phyloP scores from a whole-genome alignment of 345 rosid species.

The Sisymbrium altissimum region DNA sequence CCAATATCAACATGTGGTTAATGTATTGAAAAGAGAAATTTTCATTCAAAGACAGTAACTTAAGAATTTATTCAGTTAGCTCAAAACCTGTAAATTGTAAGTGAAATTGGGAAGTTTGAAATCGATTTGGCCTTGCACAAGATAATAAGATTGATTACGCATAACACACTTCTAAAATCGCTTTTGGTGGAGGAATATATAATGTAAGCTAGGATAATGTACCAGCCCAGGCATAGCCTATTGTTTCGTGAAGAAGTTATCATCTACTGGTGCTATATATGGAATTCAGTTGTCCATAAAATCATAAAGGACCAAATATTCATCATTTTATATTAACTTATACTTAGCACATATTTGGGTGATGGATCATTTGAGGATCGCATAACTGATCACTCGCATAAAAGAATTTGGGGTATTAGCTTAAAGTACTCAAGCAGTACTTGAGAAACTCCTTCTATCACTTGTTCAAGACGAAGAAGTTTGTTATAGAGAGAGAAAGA shows the following conservation, averaged over 20 bases:
- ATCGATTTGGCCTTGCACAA: conserved; percentile 47
- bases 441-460: too few species aligned
- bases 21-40: not conserved
- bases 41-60: not conserved
- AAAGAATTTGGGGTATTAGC: too few species aligned
- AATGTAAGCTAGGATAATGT: not conserved
- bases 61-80: not conserved
- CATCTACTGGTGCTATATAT: conserved; percentile 43
- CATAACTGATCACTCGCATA: too few species aligned
- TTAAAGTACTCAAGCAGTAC: too few species aligned
- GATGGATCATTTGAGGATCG: not conserved
- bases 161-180: not conserved
- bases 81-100: conserved; percentile 54
- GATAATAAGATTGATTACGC: not conserved
- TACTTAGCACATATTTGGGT: not conserved
- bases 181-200: not conserved
- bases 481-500: too few species aligned
- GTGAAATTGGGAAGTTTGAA: conserved; percentile 55
- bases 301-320: not conserved
- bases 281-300: conserved; percentile 53
- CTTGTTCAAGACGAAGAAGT: too few species aligned
- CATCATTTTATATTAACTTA: not conserved
- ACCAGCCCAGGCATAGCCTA: conserved; percentile 59
- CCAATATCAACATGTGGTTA: not conserved
- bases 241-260: conserved; percentile 49